Percentiles rank a stretch among this genome's conserved stretches.
phyloP scores from a whole-genome alignment of 768 basidiomycete species.

The Termitomyces sp. region DNA sequence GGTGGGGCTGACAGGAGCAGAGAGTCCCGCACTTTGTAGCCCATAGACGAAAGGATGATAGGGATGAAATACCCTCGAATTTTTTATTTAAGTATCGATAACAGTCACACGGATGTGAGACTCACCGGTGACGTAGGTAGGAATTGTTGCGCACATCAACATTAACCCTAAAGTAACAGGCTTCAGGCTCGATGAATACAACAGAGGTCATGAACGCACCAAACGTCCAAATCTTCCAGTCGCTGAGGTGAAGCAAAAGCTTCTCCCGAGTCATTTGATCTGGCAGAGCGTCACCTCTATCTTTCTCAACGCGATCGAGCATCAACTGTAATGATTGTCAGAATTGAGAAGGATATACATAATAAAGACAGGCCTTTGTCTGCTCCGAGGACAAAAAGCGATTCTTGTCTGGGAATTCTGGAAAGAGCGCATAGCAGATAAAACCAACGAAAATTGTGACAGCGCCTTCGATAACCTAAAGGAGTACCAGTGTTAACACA shows the following conservation, averaged over 20 bases:
- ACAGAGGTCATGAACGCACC: conserved; percentile 17
- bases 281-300: conserved; percentile 35
- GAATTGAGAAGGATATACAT: neutral
- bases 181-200: neutral
- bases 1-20: conserved; percentile 34
- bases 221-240: conserved; percentile 34
- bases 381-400: conserved; percentile 32
- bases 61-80: conserved; percentile 27
- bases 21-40: conserved; percentile 24
- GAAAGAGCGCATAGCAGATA: conserved; percentile 19
- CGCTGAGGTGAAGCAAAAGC: conserved; percentile 29
- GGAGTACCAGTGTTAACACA: conserved; percentile 10
- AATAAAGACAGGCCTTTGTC: conserved; percentile 21
- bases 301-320: conserved; percentile 30
- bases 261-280: conserved; percentile 28
- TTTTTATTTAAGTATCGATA: neutral
- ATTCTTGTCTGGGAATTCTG: conserved; percentile 25
- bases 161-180: conserved; percentile 24
- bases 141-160: conserved; percentile 34
- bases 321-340: conserved; percentile 5
- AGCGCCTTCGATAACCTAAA: conserved; percentile 23
- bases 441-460: conserved; percentile 22
- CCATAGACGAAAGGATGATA: conserved; percentile 34
- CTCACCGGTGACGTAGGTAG: conserved; percentile 31
- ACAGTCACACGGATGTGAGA: neutral